Evolutionary conservation across 1,284 basidiomycete genomes (phyloP).

Genomic region (Clitocybe nebularis): DNA sequence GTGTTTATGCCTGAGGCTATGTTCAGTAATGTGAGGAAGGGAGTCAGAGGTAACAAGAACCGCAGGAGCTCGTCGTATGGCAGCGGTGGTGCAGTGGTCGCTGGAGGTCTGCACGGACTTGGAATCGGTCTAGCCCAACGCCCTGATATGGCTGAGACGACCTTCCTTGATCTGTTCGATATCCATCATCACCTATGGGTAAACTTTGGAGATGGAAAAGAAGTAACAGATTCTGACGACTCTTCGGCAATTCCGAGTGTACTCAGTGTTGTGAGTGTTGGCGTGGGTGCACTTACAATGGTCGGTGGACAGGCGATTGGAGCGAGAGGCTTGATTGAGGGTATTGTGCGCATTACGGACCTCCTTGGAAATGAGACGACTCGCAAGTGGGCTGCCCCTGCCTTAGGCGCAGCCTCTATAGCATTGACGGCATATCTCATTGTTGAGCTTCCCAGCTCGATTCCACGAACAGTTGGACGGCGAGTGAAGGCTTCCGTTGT

Average conservation of each 20-base stretch:
- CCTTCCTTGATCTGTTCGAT: conserved; percentile 86
- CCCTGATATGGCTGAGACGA: conserved; percentile 67
- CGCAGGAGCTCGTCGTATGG: conserved; percentile 36
- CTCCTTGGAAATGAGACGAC: conserved; percentile 80
- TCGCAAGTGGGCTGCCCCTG: conserved; percentile 86
- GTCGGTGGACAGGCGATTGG: conserved; percentile 62
- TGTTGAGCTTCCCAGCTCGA: conserved; percentile 84
- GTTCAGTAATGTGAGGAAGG: conserved; percentile 66
- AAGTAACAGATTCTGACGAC: conserved; percentile 44
- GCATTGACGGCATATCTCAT: conserved; percentile 84
- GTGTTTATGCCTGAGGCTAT: conserved; percentile 96
- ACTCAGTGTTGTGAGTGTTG: conserved; percentile 72
- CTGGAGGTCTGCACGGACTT: conserved; percentile 68
- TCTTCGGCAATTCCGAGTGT: conserved; percentile 50
- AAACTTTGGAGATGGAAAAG: conserved; percentile 53
- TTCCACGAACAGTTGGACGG: conserved; percentile 90
- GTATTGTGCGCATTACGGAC: conserved; percentile 70
- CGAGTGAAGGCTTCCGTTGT: conserved; percentile 63
- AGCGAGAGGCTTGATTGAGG: conserved; percentile 74
- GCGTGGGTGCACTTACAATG: conserved; percentile 86
- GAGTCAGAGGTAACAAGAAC: conserved; percentile 45
- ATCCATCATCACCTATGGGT: conserved; percentile 75
- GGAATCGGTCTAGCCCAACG: conserved; percentile 74
- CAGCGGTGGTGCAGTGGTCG: conserved; percentile 54
- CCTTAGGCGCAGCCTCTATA: conserved; percentile 72